Conservation (phyloP, 176 grass and related monocot species). For the Cocos nucifera region DNA sequence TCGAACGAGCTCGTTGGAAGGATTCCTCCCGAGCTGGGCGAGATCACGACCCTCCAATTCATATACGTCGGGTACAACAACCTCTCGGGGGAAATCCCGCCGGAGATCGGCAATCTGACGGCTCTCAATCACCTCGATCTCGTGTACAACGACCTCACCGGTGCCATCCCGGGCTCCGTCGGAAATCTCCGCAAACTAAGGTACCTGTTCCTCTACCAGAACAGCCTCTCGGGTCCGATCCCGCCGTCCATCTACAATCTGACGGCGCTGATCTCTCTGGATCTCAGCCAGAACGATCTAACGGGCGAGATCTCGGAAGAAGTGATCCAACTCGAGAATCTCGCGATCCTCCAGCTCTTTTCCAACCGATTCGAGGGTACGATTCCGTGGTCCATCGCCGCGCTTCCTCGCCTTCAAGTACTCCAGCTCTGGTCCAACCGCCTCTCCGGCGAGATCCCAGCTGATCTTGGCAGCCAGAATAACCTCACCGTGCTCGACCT, state of each 20-base stretch:
- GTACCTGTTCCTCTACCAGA: conserved; percentile 6
- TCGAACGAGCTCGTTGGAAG: conserved; percentile 7
- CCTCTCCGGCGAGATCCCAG: background rate
- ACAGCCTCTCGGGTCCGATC: background rate
- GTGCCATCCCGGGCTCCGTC: background rate
- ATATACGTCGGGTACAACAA: conserved; percentile 8
- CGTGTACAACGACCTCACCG: conserved; percentile 14
- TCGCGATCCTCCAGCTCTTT: conserved; percentile 7
- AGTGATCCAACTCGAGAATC: conserved; percentile 5
- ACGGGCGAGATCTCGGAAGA: conserved; percentile 1
- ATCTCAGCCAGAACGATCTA: conserved; percentile 4
- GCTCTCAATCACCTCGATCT: conserved; percentile 9
- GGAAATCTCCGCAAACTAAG: background rate
- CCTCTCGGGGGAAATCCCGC: conserved; percentile 6
- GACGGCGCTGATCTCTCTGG: conserved; percentile 3
- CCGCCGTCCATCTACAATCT: conserved; percentile 16
- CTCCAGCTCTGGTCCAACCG: conserved; percentile 11
- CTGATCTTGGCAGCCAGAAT: background rate
- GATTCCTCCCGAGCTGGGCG: conserved; percentile 4
- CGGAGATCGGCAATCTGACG: conserved; percentile 10
- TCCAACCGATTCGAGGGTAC: background rate
- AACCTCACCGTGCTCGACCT: conserved; percentile 6
- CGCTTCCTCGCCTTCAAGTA: conserved; percentile 4
- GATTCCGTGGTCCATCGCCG: conserved; percentile 2
- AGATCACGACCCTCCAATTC: background rate